These are phyloP conservation scores for Jackrogersella multiformis DNA, from an alignment of 495 filamentous ascomycete species.

Conservation along the genomic window DNA sequence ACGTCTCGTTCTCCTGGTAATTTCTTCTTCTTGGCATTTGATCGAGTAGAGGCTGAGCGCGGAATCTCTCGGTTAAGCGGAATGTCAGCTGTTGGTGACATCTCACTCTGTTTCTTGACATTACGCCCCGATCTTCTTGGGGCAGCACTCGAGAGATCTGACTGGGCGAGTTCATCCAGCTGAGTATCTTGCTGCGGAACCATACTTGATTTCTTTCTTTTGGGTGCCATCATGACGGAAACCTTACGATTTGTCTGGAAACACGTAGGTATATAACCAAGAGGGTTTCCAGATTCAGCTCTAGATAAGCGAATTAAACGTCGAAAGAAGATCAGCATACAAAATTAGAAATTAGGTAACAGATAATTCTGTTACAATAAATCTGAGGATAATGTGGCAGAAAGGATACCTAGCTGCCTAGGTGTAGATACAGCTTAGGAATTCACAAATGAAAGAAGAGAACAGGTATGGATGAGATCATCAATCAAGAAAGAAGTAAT, in stretches of 20 bases:
- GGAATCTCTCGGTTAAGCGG: neutral
- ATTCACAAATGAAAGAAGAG: conserved; percentile 17
- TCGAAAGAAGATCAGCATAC: conserved; percentile 27
- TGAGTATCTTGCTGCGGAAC: neutral
- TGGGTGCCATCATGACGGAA: conserved; percentile 21
- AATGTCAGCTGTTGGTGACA: neutral
- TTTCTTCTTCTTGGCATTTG: conserved; percentile 14
- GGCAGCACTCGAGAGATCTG: neutral
- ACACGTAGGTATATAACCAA: conserved; percentile 23
- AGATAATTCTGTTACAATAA: conserved; percentile 9
- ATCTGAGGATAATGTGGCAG: neutral
- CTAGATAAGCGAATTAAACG: conserved; percentile 28
- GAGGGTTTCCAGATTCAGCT: conserved; percentile 9
- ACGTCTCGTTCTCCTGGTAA: neutral
- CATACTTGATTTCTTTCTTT: conserved; percentile 33
- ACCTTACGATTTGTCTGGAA: neutral
- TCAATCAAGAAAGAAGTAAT: conserved; percentile 17
- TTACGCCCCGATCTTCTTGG: conserved; percentile 40
- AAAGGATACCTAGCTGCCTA: neutral
- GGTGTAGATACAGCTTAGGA: neutral
- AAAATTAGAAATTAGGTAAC: conserved; percentile 5
- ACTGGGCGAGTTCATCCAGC: neutral
- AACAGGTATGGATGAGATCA: conserved; percentile 31
- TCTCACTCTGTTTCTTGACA: conserved; percentile 12
- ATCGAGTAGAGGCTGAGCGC: conserved; percentile 2